Base-by-base conservation (phyloP, 805 yeast genomes). In the Ogataea siamensis region DNA sequence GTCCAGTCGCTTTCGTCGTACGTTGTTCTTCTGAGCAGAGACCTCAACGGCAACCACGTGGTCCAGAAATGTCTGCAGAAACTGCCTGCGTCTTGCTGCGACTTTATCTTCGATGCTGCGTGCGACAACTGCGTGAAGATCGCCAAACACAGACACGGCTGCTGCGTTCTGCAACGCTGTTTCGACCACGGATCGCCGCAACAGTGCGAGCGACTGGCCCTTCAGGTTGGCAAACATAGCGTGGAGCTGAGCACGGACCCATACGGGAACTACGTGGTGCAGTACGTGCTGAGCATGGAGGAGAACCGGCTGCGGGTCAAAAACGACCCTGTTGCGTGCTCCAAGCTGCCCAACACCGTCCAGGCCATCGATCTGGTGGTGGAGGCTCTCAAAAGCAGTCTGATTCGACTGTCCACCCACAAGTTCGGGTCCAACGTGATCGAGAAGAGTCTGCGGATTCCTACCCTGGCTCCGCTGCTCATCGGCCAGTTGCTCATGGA, bases 211-310 rank as follows among this genome's bases (percentile, higher is more conserved):
- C 78, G 74, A 43, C 70, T 93, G 39, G 80, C 87, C 16, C 58
- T 70, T 18, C 76, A 75, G 46, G 81, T 91, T 30, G 84, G 93
- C 14, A 71, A 70, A 35, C 71, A 80, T 53, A 79, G 94, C 25
- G 73, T 80, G 32, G 71, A 70, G 24, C 71, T 93, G 37, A 80
- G 94, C 12, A 71, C 85, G 40, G 97, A 93, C 63, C 97, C 97
- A 10, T 93, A 85, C 66, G 99, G 99, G 23, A 93, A 93, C 62
- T 93, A 93, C 62, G 98, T 93, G 34, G 88, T 93, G 35, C 99
- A 93, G 63, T 91, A 93, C 55, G 95, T 93, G 15, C 67, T 85
- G 46, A 58, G 58, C 32, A 60, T 60, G 63, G 65, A 60, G 48
- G 65, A 60, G 43, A 54, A 55, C 34, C 53, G 65, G 37, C 43